Evolutionary conservation across 352 stramenopile species (phyloP), one percentile per base, ranked within the genome.

Genomic region (Phytophthora sansomeana): DNA sequence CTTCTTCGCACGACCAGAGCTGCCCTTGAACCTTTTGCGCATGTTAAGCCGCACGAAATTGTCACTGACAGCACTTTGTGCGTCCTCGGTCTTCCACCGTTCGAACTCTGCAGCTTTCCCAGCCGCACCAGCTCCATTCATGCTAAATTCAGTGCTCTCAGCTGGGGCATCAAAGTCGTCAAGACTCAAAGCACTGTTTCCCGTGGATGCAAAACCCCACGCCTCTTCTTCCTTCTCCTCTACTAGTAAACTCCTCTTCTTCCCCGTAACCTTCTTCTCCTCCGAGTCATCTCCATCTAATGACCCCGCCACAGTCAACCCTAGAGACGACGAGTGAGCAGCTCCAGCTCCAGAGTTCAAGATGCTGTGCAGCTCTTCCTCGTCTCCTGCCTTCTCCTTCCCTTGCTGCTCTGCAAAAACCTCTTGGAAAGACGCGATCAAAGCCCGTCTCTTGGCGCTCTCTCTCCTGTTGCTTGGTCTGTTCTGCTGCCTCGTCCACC

Each of bases 21-120:
- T 90, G 8, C 84, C 84, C 47, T 85, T 89, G 48, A 92, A 76
- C 11, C 83, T 72, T 63, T 91, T 91, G 16, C 85, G 81, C 87
- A 93, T 92, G 52, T 91, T 87, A 5, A 93, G 76, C 32, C 78
- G 78, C 21, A 95, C 83, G 63, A 92, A 95, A 58, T 95, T 95
- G 67, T 89, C 77, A 59, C 83, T 89, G 10, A 94, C 80, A 2
- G 54, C 49, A 53, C 77, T 77, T 29, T 73, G 77, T 9, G 59
- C 64, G 16, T 85, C 69, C 42, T 88, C 82, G 5, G 80, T 69
- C 55, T 93, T 93, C 72, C 76, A 93, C 1, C 72, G 72, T 33
- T 75, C 71, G 59, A 92, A 90, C 26, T 75, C 69, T 17, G 58
- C 63, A 8, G 49, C 46, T 21, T 75, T 74, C 16, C 44, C 46